Conservation (phyloP, 176 grass and related monocot species). For the Juncus effusus region DNA sequence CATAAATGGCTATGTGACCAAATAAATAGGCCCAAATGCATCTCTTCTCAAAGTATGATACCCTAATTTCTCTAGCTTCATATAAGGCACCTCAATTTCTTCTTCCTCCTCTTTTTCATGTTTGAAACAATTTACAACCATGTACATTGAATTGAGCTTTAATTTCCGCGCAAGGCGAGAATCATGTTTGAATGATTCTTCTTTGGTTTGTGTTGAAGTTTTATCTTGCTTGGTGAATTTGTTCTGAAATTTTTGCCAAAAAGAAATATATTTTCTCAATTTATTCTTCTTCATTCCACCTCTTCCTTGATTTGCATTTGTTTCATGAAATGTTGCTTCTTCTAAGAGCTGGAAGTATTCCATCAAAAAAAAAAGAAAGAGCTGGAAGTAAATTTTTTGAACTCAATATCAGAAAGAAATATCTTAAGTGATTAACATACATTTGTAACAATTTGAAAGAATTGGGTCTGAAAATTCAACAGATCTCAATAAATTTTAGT, state of each 20-base stretch:
- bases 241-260: slow-evolving; percentile 33
- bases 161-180: slow-evolving; percentile 10
- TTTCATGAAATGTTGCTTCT: slow-evolving; percentile 9
- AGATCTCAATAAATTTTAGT: neutral
- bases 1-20: slow-evolving; percentile 29
- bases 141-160: slow-evolving; percentile 20
- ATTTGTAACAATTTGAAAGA: too few species aligned
- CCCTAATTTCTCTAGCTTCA: slow-evolving; percentile 45
- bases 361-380: neutral
- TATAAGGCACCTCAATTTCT: slow-evolving; percentile 34
- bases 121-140: slow-evolving; percentile 6
- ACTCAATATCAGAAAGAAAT: neutral
- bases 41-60: slow-evolving; percentile 35
- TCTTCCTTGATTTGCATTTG: neutral
- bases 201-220: slow-evolving; percentile 4
- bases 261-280: slow-evolving; percentile 36
- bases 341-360: slow-evolving; percentile 1
- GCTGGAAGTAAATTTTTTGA: slow-evolving; percentile 4
- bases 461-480: neutral
- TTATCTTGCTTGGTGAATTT: slow-evolving; percentile 39
- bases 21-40: slow-evolving; percentile 47
- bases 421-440: neutral
- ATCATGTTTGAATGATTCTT: neutral
- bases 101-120: neutral
- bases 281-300: slow-evolving; percentile 31